phyloP scores from a whole-genome alignment of 441 rosid species.

The Pelargonium myrrhifolium region DNA sequence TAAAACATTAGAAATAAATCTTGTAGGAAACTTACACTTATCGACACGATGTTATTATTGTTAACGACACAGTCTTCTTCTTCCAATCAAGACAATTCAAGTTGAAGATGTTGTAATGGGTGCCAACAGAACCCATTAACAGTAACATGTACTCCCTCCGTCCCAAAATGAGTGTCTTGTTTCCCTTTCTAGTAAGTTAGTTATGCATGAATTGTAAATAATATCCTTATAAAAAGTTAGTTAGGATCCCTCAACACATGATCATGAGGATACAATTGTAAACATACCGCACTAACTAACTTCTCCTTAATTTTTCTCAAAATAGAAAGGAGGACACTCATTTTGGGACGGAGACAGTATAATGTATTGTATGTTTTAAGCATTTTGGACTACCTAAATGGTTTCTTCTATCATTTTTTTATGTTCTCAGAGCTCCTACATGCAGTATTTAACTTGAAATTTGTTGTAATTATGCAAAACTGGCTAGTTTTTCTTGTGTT shows the following conservation, averaged over 20 bases:
- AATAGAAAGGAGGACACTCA: no score
- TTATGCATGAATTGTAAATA: no score
- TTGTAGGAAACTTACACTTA: background rate
- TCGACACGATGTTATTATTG: background rate
- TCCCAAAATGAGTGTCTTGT: no score
- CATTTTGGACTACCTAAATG: background rate
- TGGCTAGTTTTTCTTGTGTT: background rate
- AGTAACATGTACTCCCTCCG: no score
- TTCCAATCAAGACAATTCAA: background rate
- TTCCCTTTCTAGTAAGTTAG: no score
- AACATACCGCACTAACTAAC: no score
- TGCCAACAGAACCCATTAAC: background rate
- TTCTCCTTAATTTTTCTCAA: no score
- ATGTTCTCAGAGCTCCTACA: background rate
- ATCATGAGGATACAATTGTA: no score
- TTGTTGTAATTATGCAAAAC: background rate
- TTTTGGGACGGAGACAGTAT: no score
- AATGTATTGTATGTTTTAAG: background rate
- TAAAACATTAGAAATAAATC: background rate
- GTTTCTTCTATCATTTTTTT: background rate
- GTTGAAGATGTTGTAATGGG: background rate
- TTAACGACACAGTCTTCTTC: background rate
- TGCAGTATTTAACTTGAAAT: background rate
- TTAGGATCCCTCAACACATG: no score
- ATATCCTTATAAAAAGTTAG: no score